These are phyloP conservation scores for Solanum pennellii DNA, from an alignment of 257 asterid genomes.

Conservation along the genomic window DNA sequence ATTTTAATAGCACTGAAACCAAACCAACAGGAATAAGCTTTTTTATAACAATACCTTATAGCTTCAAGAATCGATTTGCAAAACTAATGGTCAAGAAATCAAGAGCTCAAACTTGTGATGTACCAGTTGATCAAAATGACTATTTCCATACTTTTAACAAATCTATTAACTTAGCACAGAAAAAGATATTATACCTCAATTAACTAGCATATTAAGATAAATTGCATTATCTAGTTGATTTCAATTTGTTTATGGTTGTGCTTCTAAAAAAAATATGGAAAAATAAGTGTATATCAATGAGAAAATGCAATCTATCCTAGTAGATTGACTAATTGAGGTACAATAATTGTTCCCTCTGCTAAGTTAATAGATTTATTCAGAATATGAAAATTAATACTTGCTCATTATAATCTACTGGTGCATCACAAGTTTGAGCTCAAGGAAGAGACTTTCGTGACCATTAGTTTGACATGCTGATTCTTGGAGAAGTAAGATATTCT, in stretches of 20 bases:
- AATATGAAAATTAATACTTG: background rate
- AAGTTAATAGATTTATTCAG: background rate
- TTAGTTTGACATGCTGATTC: constrained; percentile 63
- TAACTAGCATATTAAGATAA: constrained; percentile 84
- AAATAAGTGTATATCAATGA: constrained; percentile 69
- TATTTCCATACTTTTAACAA: background rate
- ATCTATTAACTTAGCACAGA: background rate
- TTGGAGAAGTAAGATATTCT: constrained; percentile 63
- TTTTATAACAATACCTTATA: constrained; percentile 60
- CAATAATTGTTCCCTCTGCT: background rate
- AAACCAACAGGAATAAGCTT: constrained; percentile 78
- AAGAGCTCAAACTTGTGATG: constrained; percentile 86
- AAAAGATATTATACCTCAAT: constrained; percentile 37
- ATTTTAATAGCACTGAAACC: constrained; percentile 74
- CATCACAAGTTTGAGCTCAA: constrained; percentile 87
- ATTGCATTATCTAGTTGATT: constrained; percentile 72
- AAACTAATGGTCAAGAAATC: constrained; percentile 64
- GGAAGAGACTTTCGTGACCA: constrained; percentile 76
- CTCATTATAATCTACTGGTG: constrained; percentile 27
- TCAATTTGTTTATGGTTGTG: constrained; percentile 33
- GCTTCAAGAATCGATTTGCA: constrained; percentile 62
- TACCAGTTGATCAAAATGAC: constrained; percentile 28
- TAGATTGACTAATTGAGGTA: constrained; percentile 33
- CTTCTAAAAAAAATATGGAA: background rate
- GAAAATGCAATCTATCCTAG: constrained; percentile 53